These are phyloP conservation scores for Daldinia loculata DNA, from an alignment of 495 filamentous ascomycete genomes.

Conservation along the genomic window DNA sequence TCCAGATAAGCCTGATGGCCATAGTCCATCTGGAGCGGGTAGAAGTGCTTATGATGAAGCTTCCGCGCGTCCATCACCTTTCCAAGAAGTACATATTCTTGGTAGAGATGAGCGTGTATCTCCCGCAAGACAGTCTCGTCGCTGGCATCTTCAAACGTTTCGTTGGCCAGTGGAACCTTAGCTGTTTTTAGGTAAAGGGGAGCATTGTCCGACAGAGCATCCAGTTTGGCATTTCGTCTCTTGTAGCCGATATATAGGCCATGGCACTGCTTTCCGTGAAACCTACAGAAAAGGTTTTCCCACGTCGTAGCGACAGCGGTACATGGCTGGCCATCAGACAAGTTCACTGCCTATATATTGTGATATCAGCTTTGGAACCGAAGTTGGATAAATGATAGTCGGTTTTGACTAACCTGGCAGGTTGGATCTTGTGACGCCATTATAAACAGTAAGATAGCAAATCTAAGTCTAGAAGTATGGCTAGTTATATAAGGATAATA, in stretches of 20 bases:
- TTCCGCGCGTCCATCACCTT: conserved; percentile 61
- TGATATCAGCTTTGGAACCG: conserved; percentile 5
- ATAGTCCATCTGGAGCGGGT: conserved; percentile 55
- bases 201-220: conserved; percentile 46
- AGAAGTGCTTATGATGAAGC: conserved; percentile 64
- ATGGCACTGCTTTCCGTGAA: conserved; percentile 57
- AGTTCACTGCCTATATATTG: conserved; percentile 51
- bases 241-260: conserved; percentile 63
- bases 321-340: conserved; percentile 52
- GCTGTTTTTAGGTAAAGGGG: conserved; percentile 51
- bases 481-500: neutral
- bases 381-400: neutral
- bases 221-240: conserved; percentile 55
- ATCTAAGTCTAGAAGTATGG: neutral
- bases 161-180: conserved; percentile 50
- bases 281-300: conserved; percentile 59
- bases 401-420: conserved; percentile 33
- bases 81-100: conserved; percentile 56
- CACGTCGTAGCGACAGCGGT: conserved; percentile 48
- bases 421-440: conserved; percentile 22
- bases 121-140: conserved; percentile 51
- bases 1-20: conserved; percentile 58
- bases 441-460: neutral
- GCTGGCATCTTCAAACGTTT: conserved; percentile 51
- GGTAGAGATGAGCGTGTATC: conserved; percentile 54